Evolutionary conservation across 139 green algal species (phyloP), one percentile per base, ranked within the genome.

Genomic region (Asterochloris sp.): DNA sequence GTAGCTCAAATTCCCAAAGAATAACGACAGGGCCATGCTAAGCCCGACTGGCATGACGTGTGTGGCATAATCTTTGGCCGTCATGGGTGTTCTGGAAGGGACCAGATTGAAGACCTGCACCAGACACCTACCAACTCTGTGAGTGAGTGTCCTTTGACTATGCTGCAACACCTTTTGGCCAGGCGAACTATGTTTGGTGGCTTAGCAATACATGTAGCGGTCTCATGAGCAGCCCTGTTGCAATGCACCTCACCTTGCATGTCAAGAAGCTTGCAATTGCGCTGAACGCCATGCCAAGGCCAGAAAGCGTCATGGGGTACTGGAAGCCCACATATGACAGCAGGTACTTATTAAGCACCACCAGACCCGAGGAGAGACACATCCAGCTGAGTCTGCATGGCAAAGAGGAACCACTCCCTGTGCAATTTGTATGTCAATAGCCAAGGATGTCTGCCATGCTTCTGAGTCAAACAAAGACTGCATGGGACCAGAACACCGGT

Each of bases 261-360:
- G 76, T 86, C 0, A 94, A 23, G 82, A 83, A 94, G 73, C 74
- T 85, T 1, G 93, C 89, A 8, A 93, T 2, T 4, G 85, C 83
- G 23, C 78, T 89, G 66, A 90, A 92, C 17, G 74, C 78, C 93
- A 97, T 97, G 54, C 93, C 93, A 78, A 95, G 91, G 27, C 87
- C 85, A 0, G 85, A 90, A 0, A 95, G 86, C 9, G 86, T 78
- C 88, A 96, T 96, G 11, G 93, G 93, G 81, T 93, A 97, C 75
- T 82, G 84, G 78, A 97, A 97, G 0, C 85, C 82, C 69, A 94
- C 88, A 0, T 27, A 76, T 23, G 92, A 90, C 78, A 97, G 89
- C 11, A 97, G 79, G 69, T 94, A 85, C 76, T 97, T 97, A 82
- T 97, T 97, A 23, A 96, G 17, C 62, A 97, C 68, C 78, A 97